These are phyloP conservation scores for Botrytis elliptica DNA, from an alignment of 2,329 filamentous ascomycete genomes.

Conservation along the genomic window DNA sequence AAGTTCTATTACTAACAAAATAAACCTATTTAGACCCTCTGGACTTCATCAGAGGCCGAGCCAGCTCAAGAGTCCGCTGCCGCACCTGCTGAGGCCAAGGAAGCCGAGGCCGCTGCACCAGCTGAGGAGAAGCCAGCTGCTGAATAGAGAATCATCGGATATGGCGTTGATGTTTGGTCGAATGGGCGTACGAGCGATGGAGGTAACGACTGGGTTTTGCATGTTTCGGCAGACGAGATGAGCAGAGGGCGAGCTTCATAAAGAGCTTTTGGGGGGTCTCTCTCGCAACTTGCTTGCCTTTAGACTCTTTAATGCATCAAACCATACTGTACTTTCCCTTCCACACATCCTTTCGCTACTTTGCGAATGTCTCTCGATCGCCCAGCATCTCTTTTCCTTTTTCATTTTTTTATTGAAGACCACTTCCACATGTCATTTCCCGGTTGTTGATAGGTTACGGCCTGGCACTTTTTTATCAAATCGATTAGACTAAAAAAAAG, in stretches of 20 bases:
- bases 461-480: constrained; percentile 26
- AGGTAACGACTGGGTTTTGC: constrained; percentile 36
- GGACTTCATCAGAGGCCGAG: constrained; percentile 98
- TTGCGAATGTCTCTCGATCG: constrained; percentile 10
- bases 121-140: constrained; percentile 38
- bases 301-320: constrained; percentile 39
- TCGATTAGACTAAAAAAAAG: constrained; percentile 37
- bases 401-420: constrained; percentile 24
- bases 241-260: constrained; percentile 30
- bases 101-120: constrained; percentile 54
- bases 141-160: constrained; percentile 36
- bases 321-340: constrained; percentile 34
- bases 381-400: constrained; percentile 19
- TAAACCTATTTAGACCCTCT: constrained; percentile 72
- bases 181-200: constrained; percentile 35
- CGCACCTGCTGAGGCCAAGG: constrained; percentile 48
- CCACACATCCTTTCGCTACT: constrained; percentile 26
- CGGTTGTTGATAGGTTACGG: constrained; percentile 22
- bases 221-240: constrained; percentile 36
- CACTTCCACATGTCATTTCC: constrained; percentile 17
- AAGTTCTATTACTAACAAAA: constrained; percentile 15
- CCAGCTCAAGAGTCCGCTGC: constrained; percentile 62
- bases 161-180: constrained; percentile 39
- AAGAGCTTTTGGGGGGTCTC: constrained; percentile 35
- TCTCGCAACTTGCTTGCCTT: constrained; percentile 38